Percentiles rank a stretch among this genome's conserved stretches.
These are phyloP conservation scores for Pelargonium australe DNA, from an alignment of 441 rosid genomes.

Conservation along the genomic window DNA sequence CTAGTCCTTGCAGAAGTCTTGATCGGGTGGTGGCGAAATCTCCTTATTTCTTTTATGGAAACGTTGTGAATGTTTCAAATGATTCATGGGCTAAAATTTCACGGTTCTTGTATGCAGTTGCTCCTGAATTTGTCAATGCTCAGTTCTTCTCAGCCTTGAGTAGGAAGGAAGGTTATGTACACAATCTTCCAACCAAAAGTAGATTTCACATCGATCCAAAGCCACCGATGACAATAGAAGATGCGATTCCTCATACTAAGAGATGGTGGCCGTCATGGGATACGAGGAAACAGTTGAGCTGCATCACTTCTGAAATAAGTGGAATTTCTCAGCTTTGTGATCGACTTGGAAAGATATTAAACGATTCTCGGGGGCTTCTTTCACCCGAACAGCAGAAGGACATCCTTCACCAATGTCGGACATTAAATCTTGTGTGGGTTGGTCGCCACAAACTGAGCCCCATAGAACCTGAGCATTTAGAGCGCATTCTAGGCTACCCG, in stretches of 20 bases:
- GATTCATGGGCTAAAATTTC: constrained; percentile 63
- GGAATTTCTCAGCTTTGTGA: constrained; percentile 52
- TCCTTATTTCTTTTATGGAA: constrained; percentile 78
- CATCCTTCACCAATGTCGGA: constrained; percentile 49
- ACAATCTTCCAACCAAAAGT: constrained; percentile 66
- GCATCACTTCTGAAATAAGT: constrained; percentile 26
- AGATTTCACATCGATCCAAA: constrained; percentile 53
- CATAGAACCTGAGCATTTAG: constrained; percentile 56
- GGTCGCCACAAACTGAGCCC: constrained; percentile 52
- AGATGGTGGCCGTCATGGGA: constrained; percentile 98
- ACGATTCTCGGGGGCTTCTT: constrained; percentile 45
- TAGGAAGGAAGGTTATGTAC: constrained; percentile 79
- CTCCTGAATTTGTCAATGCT: constrained; percentile 68
- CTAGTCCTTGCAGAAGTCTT: constrained; percentile 40
- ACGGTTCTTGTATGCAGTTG: constrained; percentile 47
- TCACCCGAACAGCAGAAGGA: constrained; percentile 51
- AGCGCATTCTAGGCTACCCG: constrained; percentile 77
- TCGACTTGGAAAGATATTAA: constrained; percentile 41
- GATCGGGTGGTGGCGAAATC: constrained; percentile 42
- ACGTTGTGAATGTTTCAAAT: constrained; percentile 40
- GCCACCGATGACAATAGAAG: constrained; percentile 54
- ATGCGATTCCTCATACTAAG: constrained; percentile 55
- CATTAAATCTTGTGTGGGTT: constrained; percentile 66
- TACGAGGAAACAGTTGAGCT: constrained; percentile 61
- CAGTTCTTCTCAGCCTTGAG: constrained; percentile 58